Evolutionary conservation across 2,329 filamentous ascomycete species (phyloP).

Genomic region (Microascus cirrosus): DNA sequence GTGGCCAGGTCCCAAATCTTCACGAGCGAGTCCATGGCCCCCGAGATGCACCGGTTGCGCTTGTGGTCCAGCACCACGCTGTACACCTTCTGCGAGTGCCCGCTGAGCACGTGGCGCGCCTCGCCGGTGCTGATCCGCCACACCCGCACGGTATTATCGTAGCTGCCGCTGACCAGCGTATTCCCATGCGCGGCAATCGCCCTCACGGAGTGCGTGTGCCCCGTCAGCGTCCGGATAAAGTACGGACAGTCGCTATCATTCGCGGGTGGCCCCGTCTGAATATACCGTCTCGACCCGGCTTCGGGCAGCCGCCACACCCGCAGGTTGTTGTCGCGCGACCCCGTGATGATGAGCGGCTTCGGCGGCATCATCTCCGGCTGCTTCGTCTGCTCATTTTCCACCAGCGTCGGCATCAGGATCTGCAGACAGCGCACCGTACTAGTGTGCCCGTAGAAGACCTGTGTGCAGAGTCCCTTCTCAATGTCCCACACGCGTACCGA

Average conservation of each 20-base stretch:
- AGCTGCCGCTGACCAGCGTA: conserved; percentile 93
- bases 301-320: conserved; percentile 90
- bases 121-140: conserved; percentile 98
- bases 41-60: conserved; percentile 91
- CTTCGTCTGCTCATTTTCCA: conserved; percentile 61
- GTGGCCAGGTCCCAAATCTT: conserved; percentile 95
- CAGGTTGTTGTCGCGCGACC: conserved; percentile 86
- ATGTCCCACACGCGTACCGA: conserved; percentile 99
- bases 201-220: conserved; percentile 87
- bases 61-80: conserved; percentile 89
- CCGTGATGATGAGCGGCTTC: conserved; percentile 92
- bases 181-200: conserved; percentile 93
- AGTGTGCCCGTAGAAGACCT: conserved; percentile 95
- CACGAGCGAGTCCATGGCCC: conserved; percentile 95
- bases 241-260: conserved; percentile 80
- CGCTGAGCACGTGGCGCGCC: conserved; percentile 68
- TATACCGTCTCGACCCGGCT: conserved; percentile 64
- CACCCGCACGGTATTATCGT: conserved; percentile 88
- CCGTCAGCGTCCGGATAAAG: conserved; percentile 76
- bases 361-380: conserved; percentile 80
- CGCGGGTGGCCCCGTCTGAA: conserved; percentile 64
- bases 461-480: conserved; percentile 80
- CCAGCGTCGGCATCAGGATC: conserved; percentile 77
- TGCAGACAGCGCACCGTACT: conserved; percentile 94
- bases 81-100: conserved; percentile 90